Conservation (phyloP, 164 flowering plant species). For the Stephania japonica region DNA sequence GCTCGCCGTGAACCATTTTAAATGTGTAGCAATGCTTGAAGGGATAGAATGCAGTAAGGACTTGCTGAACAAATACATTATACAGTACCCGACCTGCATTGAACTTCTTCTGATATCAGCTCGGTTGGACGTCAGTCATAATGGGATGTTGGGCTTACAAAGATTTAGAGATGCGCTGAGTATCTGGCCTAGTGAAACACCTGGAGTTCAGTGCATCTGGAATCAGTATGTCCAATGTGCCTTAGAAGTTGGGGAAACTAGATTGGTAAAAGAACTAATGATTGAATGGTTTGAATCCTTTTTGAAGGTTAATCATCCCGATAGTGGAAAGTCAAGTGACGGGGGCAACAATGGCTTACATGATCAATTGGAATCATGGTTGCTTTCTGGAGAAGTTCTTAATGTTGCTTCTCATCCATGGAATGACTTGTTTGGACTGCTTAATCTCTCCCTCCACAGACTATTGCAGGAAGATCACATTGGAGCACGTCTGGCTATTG, state of each 20-base stretch:
- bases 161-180: constrained; percentile 59
- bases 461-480: constrained; percentile 38
- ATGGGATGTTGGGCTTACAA: constrained; percentile 22
- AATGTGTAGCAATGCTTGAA: constrained; percentile 43
- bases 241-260: constrained; percentile 38
- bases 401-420: constrained; percentile 13
- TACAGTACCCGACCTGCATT: constrained; percentile 55
- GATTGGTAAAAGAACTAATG: constrained; percentile 44
- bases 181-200: constrained; percentile 56
- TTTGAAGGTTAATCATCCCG: constrained; percentile 25
- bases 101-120: constrained; percentile 58
- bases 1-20: constrained; percentile 55
- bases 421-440: constrained; percentile 54
- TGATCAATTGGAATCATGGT: constrained; percentile 13
- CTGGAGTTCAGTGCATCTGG: constrained; percentile 79
- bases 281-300: constrained; percentile 50
- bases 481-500: constrained; percentile 50
- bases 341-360: constrained; percentile 9
- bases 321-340: constrained; percentile 12
- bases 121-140: constrained; percentile 26
- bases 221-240: constrained; percentile 69
- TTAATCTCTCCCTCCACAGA: constrained; percentile 57
- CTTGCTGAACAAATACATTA: constrained; percentile 44
- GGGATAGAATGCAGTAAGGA: constrained; percentile 27
- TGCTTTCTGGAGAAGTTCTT: constrained; percentile 15